A percentile compares a stretch with the other conserved stretches of the same genome.
phyloP scores from a whole-genome alignment of 2,329 filamentous ascomycete genomes.

The Paradendryphiella salina region DNA sequence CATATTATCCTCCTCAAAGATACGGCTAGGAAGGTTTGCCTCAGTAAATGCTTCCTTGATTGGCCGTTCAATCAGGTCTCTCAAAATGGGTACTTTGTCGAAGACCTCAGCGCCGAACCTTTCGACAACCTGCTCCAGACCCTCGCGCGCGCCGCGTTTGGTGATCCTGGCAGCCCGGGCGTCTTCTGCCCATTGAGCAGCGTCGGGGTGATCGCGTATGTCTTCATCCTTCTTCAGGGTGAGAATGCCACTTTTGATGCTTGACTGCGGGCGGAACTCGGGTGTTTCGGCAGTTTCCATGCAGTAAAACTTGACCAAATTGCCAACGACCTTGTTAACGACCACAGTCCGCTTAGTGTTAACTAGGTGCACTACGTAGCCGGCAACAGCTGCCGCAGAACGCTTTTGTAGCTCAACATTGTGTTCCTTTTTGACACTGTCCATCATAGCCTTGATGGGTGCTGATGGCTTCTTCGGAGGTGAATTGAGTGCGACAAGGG shows the following conservation, averaged over 20 bases:
- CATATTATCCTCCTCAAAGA: slow-evolving; percentile 71
- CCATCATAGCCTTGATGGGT: slow-evolving; percentile 97
- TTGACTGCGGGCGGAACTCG: slow-evolving; percentile 83
- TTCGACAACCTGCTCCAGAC: slow-evolving; percentile 80
- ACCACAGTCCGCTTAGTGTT: slow-evolving; percentile 77
- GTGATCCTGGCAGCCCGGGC: slow-evolving; percentile 88
- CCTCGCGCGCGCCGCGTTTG: slow-evolving; percentile 89
- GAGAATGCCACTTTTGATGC: slow-evolving; percentile 77
- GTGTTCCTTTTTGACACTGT: slow-evolving; percentile 94
- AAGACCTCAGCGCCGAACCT: slow-evolving; percentile 79
- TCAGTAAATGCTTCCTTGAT: slow-evolving; percentile 73
- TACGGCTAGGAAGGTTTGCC: slow-evolving; percentile 68
- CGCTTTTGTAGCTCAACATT: slow-evolving; percentile 85
- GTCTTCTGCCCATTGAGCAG: slow-evolving; percentile 85
- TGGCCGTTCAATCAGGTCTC: slow-evolving; percentile 78
- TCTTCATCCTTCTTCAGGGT: slow-evolving; percentile 98
- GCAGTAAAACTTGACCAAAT: slow-evolving; percentile 95
- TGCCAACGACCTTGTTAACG: slow-evolving; percentile 93
- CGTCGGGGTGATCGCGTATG: slow-evolving; percentile 86
- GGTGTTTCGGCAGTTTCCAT: slow-evolving; percentile 97
- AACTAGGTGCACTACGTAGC: slow-evolving; percentile 84
- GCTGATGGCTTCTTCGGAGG: slow-evolving; percentile 91
- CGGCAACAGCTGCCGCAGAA: slow-evolving; percentile 81
- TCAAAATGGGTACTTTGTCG: slow-evolving; percentile 80
- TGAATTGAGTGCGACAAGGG: slow-evolving; percentile 81